These are phyloP conservation scores for Emergomyces africanus DNA, from an alignment of 2,329 filamentous ascomycete genomes.

Conservation along the genomic window DNA sequence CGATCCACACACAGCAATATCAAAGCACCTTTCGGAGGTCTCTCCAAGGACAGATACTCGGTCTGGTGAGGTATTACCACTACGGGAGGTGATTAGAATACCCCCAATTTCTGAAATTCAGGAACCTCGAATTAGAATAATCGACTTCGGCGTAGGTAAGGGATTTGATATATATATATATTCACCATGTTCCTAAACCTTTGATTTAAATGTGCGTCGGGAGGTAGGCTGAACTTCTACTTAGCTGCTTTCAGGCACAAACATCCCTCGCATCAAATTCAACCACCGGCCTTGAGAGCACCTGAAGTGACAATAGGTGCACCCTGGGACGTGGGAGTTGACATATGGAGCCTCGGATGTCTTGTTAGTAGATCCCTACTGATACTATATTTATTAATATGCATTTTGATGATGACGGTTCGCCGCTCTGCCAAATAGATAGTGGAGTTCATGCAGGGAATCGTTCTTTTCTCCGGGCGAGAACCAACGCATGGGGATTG, in stretches of 20 bases:
- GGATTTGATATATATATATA: background rate
- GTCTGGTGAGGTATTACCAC: slow-evolving; percentile 6
- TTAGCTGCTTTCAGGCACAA: slow-evolving; percentile 12
- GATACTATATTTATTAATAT: background rate
- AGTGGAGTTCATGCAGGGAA: slow-evolving; percentile 16
- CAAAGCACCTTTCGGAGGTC: slow-evolving; percentile 12
- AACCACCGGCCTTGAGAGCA: slow-evolving; percentile 12
- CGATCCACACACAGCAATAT: slow-evolving; percentile 8
- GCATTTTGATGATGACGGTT: background rate
- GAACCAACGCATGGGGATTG: slow-evolving; percentile 14
- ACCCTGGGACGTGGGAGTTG: slow-evolving; percentile 14
- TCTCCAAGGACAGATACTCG: slow-evolving; percentile 7
- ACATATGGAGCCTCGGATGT: slow-evolving; percentile 22
- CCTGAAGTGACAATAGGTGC: slow-evolving; percentile 18
- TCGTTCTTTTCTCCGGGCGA: slow-evolving; percentile 15
- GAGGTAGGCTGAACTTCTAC: background rate
- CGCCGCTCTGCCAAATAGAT: slow-evolving; percentile 6
- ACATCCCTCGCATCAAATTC: slow-evolving; percentile 12
- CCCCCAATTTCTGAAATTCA: slow-evolving; percentile 12
- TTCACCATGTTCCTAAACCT: background rate
- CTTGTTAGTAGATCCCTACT: slow-evolving; percentile 11
- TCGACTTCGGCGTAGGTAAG: slow-evolving; percentile 15
- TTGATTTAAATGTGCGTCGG: background rate
- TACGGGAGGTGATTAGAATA: slow-evolving; percentile 15
- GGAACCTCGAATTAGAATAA: slow-evolving; percentile 10